Evolutionary conservation across 2,329 filamentous ascomycete genomes (phyloP).

Genomic region (Coniochaeta sp.): DNA sequence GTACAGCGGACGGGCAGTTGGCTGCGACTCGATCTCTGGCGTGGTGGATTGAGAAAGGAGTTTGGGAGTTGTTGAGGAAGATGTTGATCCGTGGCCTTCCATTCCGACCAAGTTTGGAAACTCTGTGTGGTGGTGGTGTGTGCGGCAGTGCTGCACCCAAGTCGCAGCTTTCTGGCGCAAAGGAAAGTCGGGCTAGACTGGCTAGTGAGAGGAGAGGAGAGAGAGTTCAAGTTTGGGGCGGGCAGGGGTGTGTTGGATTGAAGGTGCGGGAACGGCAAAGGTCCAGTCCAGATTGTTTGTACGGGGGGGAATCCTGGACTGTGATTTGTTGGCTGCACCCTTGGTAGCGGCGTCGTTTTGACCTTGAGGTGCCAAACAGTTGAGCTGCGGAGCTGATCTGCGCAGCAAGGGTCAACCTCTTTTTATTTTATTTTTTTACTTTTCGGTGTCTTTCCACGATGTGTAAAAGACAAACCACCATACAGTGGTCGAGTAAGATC

Average conservation of each 20-base stretch:
- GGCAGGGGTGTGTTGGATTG: not conserved
- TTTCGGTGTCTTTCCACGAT: not conserved
- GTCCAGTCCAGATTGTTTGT: not conserved
- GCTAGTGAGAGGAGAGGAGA: not conserved
- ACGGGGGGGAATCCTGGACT: not conserved
- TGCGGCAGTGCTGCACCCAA: slow-evolving; percentile 1
- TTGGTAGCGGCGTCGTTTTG: not conserved
- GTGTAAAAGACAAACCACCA: not conserved
- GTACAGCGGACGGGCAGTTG: slow-evolving; percentile 16
- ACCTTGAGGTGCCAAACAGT: not conserved
- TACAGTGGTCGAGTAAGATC: too few species aligned
- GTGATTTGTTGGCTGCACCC: not conserved
- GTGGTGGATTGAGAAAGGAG: slow-evolving; percentile 13
- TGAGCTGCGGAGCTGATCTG: not conserved
- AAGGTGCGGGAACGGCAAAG: not conserved
- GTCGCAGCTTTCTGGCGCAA: slow-evolving; percentile 2
- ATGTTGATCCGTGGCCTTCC: slow-evolving; percentile 17
- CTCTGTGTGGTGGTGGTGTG: slow-evolving; percentile 1
- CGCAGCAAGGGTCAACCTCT: not conserved
- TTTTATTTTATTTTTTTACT: not conserved
- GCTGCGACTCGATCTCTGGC: slow-evolving; percentile 14
- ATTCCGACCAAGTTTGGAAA: slow-evolving; percentile 7
- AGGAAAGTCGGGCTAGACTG: not conserved
- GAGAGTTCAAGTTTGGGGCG: not conserved
- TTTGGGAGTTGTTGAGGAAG: slow-evolving; percentile 9